Conservation (phyloP, 2,329 filamentous ascomycete genomes). For the Neofusicoccum ribis region DNA sequence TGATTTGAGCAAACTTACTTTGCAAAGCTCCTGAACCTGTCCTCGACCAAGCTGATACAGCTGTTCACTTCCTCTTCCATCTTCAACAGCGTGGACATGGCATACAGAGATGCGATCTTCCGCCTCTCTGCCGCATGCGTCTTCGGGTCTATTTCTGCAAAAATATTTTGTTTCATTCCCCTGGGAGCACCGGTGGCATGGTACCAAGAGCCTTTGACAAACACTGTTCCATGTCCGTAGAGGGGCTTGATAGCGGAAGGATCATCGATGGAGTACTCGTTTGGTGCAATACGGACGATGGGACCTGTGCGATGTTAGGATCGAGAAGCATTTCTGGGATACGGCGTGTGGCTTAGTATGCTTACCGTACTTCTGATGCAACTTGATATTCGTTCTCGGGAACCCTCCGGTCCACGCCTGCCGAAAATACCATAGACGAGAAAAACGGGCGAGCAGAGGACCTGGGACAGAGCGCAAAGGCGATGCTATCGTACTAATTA, state of each 20-base stretch:
- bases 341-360: not conserved
- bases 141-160: slow-evolving; percentile 40
- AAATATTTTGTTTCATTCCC: not conserved
- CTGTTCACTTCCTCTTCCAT: slow-evolving; percentile 33
- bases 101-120: not conserved
- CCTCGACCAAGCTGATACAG: not conserved
- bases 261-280: slow-evolving; percentile 33
- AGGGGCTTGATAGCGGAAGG: slow-evolving; percentile 32
- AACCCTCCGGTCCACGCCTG: not conserved
- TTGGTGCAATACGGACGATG: slow-evolving; percentile 33
- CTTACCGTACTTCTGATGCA: slow-evolving; percentile 28
- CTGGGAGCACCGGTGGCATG: slow-evolving; percentile 45
- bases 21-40: not conserved
- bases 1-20: not conserved
- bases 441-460: not conserved
- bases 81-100: slow-evolving; percentile 44
- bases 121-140: slow-evolving; percentile 32
- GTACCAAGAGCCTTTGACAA: slow-evolving; percentile 54
- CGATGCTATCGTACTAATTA: not conserved
- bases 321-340: not conserved
- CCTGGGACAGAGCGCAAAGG: slow-evolving; percentile 7
- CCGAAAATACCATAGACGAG: not conserved
- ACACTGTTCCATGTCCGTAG: slow-evolving; percentile 46
- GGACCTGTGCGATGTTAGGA: slow-evolving; percentile 27
- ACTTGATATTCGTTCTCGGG: slow-evolving; percentile 30